Evolutionary conservation across 306 rosid genomes (phyloP).

Genomic region (Luffa aegyptiaca): DNA sequence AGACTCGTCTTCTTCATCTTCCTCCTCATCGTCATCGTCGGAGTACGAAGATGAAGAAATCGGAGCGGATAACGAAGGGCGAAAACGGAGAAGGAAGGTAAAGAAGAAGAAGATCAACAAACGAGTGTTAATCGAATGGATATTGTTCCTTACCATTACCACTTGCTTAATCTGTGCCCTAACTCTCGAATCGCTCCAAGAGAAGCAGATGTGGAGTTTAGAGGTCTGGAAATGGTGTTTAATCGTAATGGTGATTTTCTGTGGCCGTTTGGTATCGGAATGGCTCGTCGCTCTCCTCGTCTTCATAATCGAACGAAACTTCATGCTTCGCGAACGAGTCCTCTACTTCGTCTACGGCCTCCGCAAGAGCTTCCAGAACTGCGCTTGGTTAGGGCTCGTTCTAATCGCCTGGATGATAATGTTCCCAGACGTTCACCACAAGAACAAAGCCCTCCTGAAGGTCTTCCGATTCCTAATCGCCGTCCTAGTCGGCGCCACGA

Average conservation of each 20-base stretch:
- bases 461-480: constrained; percentile 31
- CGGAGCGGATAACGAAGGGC: constrained; percentile 8
- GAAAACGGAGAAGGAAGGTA: constrained; percentile 10
- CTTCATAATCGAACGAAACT: constrained; percentile 36
- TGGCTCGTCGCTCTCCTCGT: constrained; percentile 33
- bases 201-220: constrained; percentile 15
- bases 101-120: constrained; percentile 28
- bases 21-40: constrained; percentile 16
- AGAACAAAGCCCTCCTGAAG: constrained; percentile 19
- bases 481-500: constrained; percentile 30
- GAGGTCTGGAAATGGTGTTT: constrained; percentile 43
- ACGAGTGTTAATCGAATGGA: constrained; percentile 29
- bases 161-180: constrained; percentile 34
- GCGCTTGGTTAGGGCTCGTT: constrained; percentile 38
- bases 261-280: constrained; percentile 35
- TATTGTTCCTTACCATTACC: constrained; percentile 24
- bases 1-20: constrained; percentile 1
- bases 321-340: constrained; percentile 37
- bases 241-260: constrained; percentile 41
- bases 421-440: constrained; percentile 32
- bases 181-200: constrained; percentile 11
- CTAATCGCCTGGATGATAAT: constrained; percentile 33
- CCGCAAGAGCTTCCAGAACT: constrained; percentile 38
- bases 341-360: constrained; percentile 38
- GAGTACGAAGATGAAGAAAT: constrained; percentile 17